A percentile compares a stretch with the other conserved stretches of the same genome.
phyloP scores from a whole-genome alignment of 768 basidiomycete species.

The Pleurotus citrinopileatus region DNA sequence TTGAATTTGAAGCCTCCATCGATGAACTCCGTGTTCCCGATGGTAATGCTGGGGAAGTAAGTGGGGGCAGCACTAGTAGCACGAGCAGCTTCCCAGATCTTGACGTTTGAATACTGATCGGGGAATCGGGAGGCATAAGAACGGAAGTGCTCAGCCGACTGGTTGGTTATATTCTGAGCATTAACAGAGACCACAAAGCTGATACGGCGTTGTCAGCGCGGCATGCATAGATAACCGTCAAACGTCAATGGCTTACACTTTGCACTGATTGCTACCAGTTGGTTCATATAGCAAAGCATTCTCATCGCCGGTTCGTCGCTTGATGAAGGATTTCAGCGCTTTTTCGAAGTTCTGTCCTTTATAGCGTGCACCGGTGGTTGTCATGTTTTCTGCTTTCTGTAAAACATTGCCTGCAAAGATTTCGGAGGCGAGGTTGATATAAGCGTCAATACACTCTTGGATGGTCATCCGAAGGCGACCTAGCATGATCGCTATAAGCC shows the following conservation, averaged over 20 bases:
- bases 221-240: too few relatives aligned
- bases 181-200: constrained; percentile 26
- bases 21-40: constrained; percentile 23
- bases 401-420: constrained; percentile 24
- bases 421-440: constrained; percentile 22
- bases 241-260: constrained; percentile 23
- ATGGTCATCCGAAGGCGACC: constrained; percentile 33
- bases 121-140: constrained; percentile 26
- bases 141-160: constrained; percentile 25
- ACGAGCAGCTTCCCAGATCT: constrained; percentile 32
- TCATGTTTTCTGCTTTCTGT: constrained; percentile 13
- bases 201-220: not conserved
- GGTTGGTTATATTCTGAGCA: constrained; percentile 23
- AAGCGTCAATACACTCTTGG: constrained; percentile 28
- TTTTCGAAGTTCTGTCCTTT: constrained; percentile 22
- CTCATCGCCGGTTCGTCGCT: constrained; percentile 19
- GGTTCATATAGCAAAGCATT: constrained; percentile 25
- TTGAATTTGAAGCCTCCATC: constrained; percentile 31
- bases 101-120: constrained; percentile 22
- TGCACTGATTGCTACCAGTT: constrained; percentile 17
- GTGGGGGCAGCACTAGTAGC: constrained; percentile 33
- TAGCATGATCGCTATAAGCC: constrained; percentile 35
- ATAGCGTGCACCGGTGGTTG: constrained; percentile 22
- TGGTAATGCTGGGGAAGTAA: constrained; percentile 26
- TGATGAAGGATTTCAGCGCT: constrained; percentile 23